Evolutionary conservation across 202 grass and related monocot species (phyloP).

Genomic region (Brachypodium distachyon): DNA sequence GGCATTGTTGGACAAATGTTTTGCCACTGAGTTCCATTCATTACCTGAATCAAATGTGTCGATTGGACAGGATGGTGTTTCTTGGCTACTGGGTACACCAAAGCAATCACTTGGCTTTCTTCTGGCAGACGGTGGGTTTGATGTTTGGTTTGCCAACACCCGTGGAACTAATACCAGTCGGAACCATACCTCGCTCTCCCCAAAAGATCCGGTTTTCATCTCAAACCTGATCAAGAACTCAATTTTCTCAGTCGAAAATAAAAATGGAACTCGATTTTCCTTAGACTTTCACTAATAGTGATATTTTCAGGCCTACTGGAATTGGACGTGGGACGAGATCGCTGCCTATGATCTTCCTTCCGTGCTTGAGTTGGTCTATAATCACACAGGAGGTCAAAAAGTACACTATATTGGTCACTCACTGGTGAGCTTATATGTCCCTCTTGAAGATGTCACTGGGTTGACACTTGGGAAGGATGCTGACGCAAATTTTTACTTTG

Average conservation of each 20-base stretch:
- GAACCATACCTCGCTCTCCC: constrained; percentile 32
- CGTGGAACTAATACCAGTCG: constrained; percentile 55
- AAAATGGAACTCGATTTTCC: not conserved
- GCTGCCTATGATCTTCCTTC: constrained; percentile 63
- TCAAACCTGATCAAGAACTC: constrained; percentile 6
- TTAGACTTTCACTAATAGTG: constrained; percentile 3
- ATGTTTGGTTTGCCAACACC: constrained; percentile 67
- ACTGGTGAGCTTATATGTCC: constrained; percentile 29
- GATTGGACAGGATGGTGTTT: constrained; percentile 43
- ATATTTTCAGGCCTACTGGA: constrained; percentile 50
- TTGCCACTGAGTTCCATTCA: not conserved
- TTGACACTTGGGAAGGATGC: not conserved
- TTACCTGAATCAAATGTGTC: not conserved
- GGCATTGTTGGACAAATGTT: not conserved
- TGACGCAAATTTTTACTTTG: not conserved
- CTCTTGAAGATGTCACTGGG: not conserved
- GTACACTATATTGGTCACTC: constrained; percentile 62
- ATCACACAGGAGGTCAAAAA: constrained; percentile 37
- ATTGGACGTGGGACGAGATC: constrained; percentile 55
- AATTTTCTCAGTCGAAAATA: too few relatives aligned
- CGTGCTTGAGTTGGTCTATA: constrained; percentile 34
- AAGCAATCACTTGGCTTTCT: constrained; percentile 55
- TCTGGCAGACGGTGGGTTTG: constrained; percentile 54
- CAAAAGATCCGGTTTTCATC: constrained; percentile 33
- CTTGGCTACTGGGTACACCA: constrained; percentile 47